Base-by-base conservation (phyloP, 805 yeast genomes). In the Huiozyma naganishii region DNA sequence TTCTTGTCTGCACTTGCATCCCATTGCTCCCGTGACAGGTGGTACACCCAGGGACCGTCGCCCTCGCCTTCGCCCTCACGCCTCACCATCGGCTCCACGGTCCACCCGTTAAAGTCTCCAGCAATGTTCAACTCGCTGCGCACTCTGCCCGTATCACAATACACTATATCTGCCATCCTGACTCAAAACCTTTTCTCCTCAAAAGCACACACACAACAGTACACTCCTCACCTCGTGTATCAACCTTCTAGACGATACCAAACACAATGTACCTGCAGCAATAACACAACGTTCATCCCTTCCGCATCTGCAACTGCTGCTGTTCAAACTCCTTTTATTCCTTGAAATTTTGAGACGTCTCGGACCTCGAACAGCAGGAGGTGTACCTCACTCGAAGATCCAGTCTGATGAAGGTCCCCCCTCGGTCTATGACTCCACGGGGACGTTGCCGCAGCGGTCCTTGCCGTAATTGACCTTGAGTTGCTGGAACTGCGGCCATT, bases 381-480 rank as follows among this genome's bases (percentile, higher is more conserved):
- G 23, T 17, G 23, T 17, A 17, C 23, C 23, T 17, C 23, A 17
- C n/a, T 17, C 23, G 23, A 17, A 17, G 23, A 17, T 17, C 4
- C 23, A 17, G 23, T 17, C 23, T 4, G n/a, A 2, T 17, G 23
- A 4, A 17, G 23, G 23, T 4, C 23, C 23, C 23, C 4, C 23
- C 23, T 17, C 23, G 23, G 9, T 9, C 11, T 30, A 11, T 11
- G 33, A 9, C 60, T 81, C 90, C 57, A 95, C 74, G 41, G 97
- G 96, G 47, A 87, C 79, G 58, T 89, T 87, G 29, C 97, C 97
- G 64, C 97, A 90, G 57, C 98, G 74, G 61, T 87, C 95, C 59
- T 88, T 88, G 41, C 97, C 97, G 60, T 84, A 89, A 60, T 88
- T 87, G 52, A 90, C 83, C 62, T 86, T 86, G 54, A 88, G 72